phyloP scores from a whole-genome alignment of 768 basidiomycete genomes.

The Serpula lacrymans region DNA sequence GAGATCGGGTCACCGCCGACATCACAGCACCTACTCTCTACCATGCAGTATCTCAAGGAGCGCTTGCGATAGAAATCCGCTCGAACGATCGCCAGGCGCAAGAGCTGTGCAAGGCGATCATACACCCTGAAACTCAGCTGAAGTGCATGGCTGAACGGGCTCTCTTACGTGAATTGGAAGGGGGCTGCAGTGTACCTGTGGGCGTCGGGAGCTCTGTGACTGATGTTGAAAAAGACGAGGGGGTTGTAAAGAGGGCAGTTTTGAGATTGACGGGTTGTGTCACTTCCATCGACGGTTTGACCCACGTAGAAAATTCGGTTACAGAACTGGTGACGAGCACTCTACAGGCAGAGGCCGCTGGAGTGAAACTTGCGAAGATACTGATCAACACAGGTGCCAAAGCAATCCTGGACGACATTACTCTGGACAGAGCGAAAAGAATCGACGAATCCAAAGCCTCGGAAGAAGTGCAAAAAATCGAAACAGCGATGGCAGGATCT shows the following conservation, averaged over 20 bases:
- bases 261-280: conserved; percentile 79
- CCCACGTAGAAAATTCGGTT: conserved; percentile 67
- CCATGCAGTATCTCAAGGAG: conserved; percentile 94
- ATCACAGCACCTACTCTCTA: conserved; percentile 72
- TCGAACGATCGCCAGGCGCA: conserved; percentile 56
- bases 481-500: conserved; percentile 10
- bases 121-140: conserved; percentile 78
- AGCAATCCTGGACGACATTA: conserved; percentile 81
- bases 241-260: conserved; percentile 23
- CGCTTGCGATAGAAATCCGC: conserved; percentile 84
- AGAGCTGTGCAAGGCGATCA: conserved; percentile 63
- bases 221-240: conserved; percentile 25
- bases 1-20: conserved; percentile 71
- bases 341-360: conserved; percentile 67
- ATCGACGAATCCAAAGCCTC: conserved; percentile 37
- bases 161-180: conserved; percentile 85
- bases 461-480: conserved; percentile 19
- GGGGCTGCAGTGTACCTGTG: conserved; percentile 96
- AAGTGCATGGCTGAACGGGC: conserved; percentile 81
- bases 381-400: conserved; percentile 72
- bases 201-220: conserved; percentile 63
- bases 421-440: conserved; percentile 53
- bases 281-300: conserved; percentile 72
- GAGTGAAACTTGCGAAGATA: conserved; percentile 58
- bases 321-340: conserved; percentile 45